Conservation (phyloP, 208 protist species). For the Crithidia expoeki region DNA sequence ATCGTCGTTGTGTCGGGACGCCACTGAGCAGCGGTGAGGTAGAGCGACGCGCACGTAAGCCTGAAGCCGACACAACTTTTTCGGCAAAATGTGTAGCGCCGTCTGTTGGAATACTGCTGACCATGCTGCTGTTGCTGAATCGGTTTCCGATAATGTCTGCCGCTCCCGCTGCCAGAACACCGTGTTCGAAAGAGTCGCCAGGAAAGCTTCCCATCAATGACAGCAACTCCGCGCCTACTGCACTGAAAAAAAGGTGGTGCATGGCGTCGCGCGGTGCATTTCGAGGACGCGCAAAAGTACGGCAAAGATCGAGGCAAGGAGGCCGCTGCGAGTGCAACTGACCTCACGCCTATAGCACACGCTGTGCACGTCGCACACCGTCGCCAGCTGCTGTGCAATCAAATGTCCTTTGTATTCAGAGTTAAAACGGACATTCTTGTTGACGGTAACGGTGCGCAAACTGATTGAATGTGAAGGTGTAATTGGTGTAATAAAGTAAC, state of each 20-base stretch:
- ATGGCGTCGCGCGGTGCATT: background rate
- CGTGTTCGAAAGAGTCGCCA: slow-evolving; percentile 5
- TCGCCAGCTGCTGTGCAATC: slow-evolving; percentile 20
- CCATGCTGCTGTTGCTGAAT: background rate
- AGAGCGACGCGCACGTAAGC: background rate
- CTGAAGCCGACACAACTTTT: slow-evolving; percentile 8
- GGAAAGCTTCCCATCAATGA: slow-evolving; percentile 9
- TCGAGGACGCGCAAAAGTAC: slow-evolving; percentile 19
- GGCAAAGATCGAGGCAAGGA: slow-evolving; percentile 29
- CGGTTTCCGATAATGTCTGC: too few relatives aligned
- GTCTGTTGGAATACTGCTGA: too few relatives aligned
- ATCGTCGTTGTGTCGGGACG: background rate
- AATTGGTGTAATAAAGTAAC: too few relatives aligned
- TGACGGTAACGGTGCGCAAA: background rate
- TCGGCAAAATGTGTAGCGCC: background rate
- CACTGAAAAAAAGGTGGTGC: slow-evolving; percentile 15
- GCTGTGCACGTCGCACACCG: slow-evolving; percentile 16
- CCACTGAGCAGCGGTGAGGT: background rate
- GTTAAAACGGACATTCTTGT: too few relatives aligned
- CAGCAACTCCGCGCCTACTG: background rate
- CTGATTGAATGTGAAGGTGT: background rate
- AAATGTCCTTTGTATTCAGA: background rate
- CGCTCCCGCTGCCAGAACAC: slow-evolving; percentile 4
- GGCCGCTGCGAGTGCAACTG: slow-evolving; percentile 25
- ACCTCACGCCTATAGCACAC: slow-evolving; percentile 11